Conservation (phyloP, 2,329 filamentous ascomycete genomes). For the Nakataea oryzae region DNA sequence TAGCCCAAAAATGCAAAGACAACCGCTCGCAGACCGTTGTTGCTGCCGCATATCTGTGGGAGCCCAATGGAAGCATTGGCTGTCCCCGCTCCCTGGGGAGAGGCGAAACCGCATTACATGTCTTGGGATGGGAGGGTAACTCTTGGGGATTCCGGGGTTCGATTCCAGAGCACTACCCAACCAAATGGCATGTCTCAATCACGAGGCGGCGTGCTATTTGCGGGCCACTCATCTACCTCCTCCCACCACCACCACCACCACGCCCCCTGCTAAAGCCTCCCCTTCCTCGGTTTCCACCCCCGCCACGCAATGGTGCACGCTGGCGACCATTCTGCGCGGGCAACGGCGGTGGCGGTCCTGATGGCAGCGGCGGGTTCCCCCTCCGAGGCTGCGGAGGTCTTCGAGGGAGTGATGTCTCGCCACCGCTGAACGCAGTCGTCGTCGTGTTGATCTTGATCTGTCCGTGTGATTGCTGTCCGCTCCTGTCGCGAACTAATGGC, state of each 20-base stretch:
- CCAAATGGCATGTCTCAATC: no score
- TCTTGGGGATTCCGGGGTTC: background rate
- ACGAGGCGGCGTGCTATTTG: background rate
- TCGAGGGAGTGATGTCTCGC: background rate
- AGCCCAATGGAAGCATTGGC: background rate
- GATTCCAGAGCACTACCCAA: background rate
- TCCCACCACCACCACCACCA: background rate
- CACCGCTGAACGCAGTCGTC: background rate
- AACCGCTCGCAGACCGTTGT: background rate
- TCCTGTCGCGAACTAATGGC: background rate
- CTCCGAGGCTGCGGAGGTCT: background rate
- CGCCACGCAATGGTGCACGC: background rate
- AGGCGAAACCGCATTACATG: background rate
- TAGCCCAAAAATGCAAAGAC: background rate
- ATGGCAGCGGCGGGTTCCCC: background rate
- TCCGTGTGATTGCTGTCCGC: background rate
- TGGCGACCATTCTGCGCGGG: background rate
- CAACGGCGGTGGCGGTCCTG: background rate
- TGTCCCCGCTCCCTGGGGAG: background rate
- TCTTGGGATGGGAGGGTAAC: background rate
- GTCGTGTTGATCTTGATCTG: background rate
- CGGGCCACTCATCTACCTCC: background rate
- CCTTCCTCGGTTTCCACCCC: background rate
- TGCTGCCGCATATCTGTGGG: background rate
- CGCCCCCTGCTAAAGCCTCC: slow-evolving; percentile 1